Evolutionary conservation across 2,329 filamentous ascomycete species (phyloP).

Genomic region (Aulographum hederae): DNA sequence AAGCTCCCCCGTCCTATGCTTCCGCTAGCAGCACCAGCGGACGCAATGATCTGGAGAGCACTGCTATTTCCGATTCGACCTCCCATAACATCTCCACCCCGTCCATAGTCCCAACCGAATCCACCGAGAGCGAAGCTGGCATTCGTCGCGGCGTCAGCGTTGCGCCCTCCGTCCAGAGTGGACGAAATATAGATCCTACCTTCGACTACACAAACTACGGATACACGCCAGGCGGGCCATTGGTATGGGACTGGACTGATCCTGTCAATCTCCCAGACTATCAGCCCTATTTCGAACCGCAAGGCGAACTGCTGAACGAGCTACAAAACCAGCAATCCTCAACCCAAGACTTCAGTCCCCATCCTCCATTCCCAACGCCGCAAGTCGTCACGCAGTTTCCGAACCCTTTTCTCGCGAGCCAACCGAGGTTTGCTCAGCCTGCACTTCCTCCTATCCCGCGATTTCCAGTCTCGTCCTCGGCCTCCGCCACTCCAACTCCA

Average conservation of each 20-base stretch:
- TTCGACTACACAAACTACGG: neutral
- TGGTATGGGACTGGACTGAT: conserved; percentile 20
- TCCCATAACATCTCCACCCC: neutral
- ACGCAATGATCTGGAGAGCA: neutral
- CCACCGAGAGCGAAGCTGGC: neutral
- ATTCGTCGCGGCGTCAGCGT: too few species aligned
- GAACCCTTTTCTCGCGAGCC: conserved; percentile 4
- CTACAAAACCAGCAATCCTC: conserved; percentile 12
- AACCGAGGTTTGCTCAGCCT: conserved; percentile 3
- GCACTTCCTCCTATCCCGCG: conserved; percentile 3
- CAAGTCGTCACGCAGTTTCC: conserved; percentile 15
- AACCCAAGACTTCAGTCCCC: conserved; percentile 17
- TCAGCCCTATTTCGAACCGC: conserved; percentile 22
- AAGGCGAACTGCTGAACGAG: conserved; percentile 24
- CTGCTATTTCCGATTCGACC: neutral
- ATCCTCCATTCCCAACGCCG: too few species aligned
- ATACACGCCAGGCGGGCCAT: conserved; percentile 7
- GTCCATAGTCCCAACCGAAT: neutral
- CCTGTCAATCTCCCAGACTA: conserved; percentile 16
- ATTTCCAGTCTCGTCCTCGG: neutral
- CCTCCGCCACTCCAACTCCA: neutral
- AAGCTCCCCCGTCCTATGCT: too few species aligned
- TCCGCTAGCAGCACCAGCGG: neutral
- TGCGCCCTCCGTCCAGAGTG: too few species aligned
- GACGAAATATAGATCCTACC: neutral